Evolutionary conservation across 495 filamentous ascomycete genomes (phyloP).

Genomic region (Penicillium argentinense): DNA sequence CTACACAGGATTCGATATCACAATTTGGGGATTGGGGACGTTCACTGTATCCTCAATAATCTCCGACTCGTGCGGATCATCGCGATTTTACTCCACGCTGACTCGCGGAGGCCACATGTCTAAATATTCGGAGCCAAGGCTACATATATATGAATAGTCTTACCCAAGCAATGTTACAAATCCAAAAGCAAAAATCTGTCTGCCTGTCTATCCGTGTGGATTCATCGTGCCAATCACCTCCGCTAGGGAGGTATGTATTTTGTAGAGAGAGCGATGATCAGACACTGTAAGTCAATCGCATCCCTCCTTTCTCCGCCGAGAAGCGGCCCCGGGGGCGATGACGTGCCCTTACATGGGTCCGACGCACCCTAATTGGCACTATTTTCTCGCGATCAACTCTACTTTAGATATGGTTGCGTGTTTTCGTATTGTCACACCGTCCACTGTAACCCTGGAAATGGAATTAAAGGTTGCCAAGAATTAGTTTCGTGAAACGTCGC

Average conservation of each 20-base stretch:
- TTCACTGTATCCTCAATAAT: conserved; percentile 12
- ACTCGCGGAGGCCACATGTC: neutral
- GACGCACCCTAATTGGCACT: conserved; percentile 1
- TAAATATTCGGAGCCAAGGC: conserved; percentile 1
- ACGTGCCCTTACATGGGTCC: conserved; percentile 17
- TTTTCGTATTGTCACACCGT: conserved; percentile 24
- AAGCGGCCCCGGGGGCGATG: conserved; percentile 7
- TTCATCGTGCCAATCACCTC: conserved; percentile 1
- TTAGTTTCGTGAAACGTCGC: conserved; percentile 42
- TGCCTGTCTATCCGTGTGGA: neutral
- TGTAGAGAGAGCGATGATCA: neutral
- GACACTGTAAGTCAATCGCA: neutral
- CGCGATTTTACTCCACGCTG: neutral
- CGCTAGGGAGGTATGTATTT: neutral
- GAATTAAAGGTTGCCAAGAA: conserved; percentile 33
- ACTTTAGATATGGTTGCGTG: conserved; percentile 18
- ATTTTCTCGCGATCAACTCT: conserved; percentile 13
- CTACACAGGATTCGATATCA: conserved; percentile 3
- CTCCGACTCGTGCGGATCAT: conserved; percentile 15
- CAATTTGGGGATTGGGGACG: neutral
- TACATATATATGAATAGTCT: no score
- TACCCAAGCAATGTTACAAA: no score
- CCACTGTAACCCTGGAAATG: conserved; percentile 20
- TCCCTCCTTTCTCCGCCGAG: neutral
- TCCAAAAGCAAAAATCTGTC: neutral